phyloP scores from a whole-genome alignment of 345 rosid species.

The thale cress (Arabidopsis thaliana) region TAIR10.1 NC_003071.7:18419501-18420000 shows the following conservation, averaged over 20 bases:
- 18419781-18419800: neutral
- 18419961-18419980: slow-evolving; percentile 93
- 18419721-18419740: slow-evolving; percentile 42
- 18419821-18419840: slow-evolving; percentile 67
- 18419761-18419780: slow-evolving; percentile 6
- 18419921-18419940: slow-evolving; percentile 39
- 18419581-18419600: slow-evolving; percentile 65
- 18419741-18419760: slow-evolving; percentile 18
- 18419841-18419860: slow-evolving; percentile 76
- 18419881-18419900: neutral
- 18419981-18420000: slow-evolving; percentile 90
- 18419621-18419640: neutral
- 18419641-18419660: slow-evolving; percentile 1
- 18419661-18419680: neutral
- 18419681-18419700: slow-evolving; percentile 70
- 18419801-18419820: slow-evolving; percentile 63
- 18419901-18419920: neutral
- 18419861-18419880: slow-evolving; percentile 50
- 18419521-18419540: slow-evolving; percentile 84
- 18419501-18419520: neutral
- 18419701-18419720: slow-evolving; percentile 92
- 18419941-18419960: slow-evolving; percentile 87
- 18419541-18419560: slow-evolving; percentile 82
- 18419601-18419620: neutral
- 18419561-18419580: slow-evolving; percentile 74